Conservation (phyloP, 192 early-diverging fungal species). For the Powellomyces hirtus region DNA sequence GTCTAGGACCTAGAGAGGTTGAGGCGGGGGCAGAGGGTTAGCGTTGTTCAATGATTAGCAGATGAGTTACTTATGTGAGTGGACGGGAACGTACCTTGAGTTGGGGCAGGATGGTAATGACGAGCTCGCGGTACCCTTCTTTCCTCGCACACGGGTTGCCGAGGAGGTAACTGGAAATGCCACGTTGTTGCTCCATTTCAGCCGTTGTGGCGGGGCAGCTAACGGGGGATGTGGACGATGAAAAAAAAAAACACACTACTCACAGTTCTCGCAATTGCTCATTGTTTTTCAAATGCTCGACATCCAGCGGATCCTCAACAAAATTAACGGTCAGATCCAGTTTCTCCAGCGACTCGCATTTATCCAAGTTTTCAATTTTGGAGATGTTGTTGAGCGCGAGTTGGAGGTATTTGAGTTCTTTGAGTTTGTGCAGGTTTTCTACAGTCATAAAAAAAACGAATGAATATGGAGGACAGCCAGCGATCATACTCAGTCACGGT, state of each 20-base stretch:
- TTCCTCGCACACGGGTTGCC: constrained; percentile 54
- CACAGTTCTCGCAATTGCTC: constrained; percentile 48
- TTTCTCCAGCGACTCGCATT: constrained; percentile 56
- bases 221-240: no score
- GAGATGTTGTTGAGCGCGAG: constrained; percentile 61
- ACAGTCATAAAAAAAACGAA: neutral
- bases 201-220: no score
- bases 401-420: constrained; percentile 54
- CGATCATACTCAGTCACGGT: no score
- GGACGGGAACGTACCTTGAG: constrained; percentile 41
- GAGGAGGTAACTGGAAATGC: constrained; percentile 45
- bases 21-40: no score
- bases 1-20: constrained; percentile 46
- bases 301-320: constrained; percentile 46
- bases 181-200: no score
- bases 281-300: constrained; percentile 44
- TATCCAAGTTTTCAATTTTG: constrained; percentile 55
- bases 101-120: constrained; percentile 52
- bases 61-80: no score
- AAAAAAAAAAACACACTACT: constrained; percentile 1
- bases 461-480: no score
- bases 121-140: constrained; percentile 53
- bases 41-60: neutral
- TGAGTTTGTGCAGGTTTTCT: constrained; percentile 60
- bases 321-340: constrained; percentile 65